Evolutionary conservation across 2,329 filamentous ascomycete species (phyloP).

Genomic region (Sclerotinia sclerotiorum): DNA sequence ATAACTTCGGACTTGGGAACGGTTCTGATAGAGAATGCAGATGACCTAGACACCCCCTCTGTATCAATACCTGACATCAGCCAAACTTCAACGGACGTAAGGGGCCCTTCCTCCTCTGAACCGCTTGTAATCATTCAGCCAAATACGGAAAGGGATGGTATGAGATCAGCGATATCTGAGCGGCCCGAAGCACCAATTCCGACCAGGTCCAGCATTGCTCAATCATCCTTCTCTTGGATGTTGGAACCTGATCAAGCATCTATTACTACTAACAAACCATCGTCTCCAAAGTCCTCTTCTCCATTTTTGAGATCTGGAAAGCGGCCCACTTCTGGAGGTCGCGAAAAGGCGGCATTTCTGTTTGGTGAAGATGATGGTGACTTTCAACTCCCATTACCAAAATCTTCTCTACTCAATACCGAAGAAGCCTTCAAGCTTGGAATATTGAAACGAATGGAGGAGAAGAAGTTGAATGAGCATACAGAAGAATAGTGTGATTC

Average conservation of each 20-base stretch:
- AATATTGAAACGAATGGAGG: conserved; percentile 32
- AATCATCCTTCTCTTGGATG: conserved; percentile 81
- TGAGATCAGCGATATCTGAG: conserved; percentile 20
- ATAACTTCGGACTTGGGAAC: background rate
- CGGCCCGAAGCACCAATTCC: conserved; percentile 49
- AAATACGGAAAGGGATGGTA: conserved; percentile 9
- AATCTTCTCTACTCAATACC: conserved; percentile 27
- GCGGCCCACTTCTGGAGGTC: conserved; percentile 32
- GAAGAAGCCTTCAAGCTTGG: conserved; percentile 38
- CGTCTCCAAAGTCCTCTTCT: conserved; percentile 35
- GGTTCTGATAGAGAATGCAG: background rate
- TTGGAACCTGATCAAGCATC: conserved; percentile 50
- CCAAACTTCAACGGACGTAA: background rate
- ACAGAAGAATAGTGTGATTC: background rate
- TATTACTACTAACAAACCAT: conserved; percentile 27
- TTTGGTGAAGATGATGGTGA: conserved; percentile 40
- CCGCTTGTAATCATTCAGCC: background rate
- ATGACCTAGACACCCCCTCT: background rate
- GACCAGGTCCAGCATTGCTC: conserved; percentile 65
- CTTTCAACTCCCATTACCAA: conserved; percentile 22
- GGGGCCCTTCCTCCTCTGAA: background rate
- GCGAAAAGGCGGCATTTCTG: conserved; percentile 41
- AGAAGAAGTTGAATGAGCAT: conserved; percentile 18
- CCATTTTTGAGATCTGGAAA: conserved; percentile 37
- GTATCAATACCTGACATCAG: conserved; percentile 3